Evolutionary conservation across 139 green algal species (phyloP).

Genomic region (Micromonas pusilla): DNA sequence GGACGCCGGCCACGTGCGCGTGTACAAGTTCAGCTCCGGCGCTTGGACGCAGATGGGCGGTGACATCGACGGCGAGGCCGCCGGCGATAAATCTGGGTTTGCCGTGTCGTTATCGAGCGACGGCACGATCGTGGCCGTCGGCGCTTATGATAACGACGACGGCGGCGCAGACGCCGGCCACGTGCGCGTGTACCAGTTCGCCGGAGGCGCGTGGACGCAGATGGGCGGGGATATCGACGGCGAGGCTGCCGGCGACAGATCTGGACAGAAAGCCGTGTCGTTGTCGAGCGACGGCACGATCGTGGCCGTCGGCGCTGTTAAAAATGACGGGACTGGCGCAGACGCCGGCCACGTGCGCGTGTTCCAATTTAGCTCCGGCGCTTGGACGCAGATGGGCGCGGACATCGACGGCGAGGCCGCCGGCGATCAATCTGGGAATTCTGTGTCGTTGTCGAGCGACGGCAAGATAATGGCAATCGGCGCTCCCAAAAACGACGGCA

Average conservation of each 20-base stretch:
- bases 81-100: not conserved
- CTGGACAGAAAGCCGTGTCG: not conserved
- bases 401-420: slow-evolving; percentile 7
- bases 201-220: not conserved
- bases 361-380: not conserved
- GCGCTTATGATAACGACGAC: not conserved
- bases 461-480: not conserved
- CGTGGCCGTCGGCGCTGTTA: not conserved
- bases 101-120: not conserved
- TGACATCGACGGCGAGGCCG: not conserved
- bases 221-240: not conserved
- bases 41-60: not conserved
- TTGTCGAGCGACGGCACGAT: not conserved
- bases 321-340: not conserved
- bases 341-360: slow-evolving; percentile 10
- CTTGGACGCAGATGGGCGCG: not conserved
- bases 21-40: not conserved
- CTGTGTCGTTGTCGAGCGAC: not conserved
- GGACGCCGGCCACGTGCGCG: not conserved
- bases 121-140: not conserved
- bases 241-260: not conserved
- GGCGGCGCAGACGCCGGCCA: not conserved
- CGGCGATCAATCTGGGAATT: not conserved
- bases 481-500: not conserved
- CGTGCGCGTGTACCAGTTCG: slow-evolving; percentile 10